These are phyloP conservation scores for Citrus glauca DNA, from an alignment of 345 rosid genomes.

Conservation along the genomic window DNA sequence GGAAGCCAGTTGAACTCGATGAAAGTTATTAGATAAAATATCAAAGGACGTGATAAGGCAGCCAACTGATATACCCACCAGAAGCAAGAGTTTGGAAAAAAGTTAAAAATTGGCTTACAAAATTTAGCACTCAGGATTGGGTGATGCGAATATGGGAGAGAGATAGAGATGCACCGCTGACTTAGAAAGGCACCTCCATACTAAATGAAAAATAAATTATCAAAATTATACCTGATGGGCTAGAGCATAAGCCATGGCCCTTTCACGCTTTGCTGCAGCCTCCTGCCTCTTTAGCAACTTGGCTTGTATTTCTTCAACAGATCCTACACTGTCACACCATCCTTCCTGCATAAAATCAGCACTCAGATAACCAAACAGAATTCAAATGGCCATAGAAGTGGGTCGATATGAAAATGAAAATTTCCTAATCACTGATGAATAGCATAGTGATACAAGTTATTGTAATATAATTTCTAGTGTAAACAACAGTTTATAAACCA, in stretches of 20 bases:
- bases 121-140: neutral
- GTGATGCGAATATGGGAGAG: constrained; percentile 7
- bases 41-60: neutral
- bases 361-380: constrained; percentile 9
- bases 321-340: constrained; percentile 95
- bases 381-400: neutral
- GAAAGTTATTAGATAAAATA: neutral
- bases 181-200: neutral
- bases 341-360: constrained; percentile 58
- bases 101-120: too few species aligned
- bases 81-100: neutral
- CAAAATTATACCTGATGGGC: constrained; percentile 77
- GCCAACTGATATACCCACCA: neutral
- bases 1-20: neutral
- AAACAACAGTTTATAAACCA: neutral
- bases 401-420: neutral
- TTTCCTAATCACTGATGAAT: neutral
- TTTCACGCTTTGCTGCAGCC: constrained; percentile 99
- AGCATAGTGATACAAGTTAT: neutral
- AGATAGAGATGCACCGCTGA: neutral
- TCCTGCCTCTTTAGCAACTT: constrained; percentile 91
- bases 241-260: constrained; percentile 99
- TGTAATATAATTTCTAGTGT: neutral
- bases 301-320: constrained; percentile 92
- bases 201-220: neutral